Conservation (phyloP, 2,329 filamentous ascomycete genomes). For the Ophiostoma tasmaniense region DNA sequence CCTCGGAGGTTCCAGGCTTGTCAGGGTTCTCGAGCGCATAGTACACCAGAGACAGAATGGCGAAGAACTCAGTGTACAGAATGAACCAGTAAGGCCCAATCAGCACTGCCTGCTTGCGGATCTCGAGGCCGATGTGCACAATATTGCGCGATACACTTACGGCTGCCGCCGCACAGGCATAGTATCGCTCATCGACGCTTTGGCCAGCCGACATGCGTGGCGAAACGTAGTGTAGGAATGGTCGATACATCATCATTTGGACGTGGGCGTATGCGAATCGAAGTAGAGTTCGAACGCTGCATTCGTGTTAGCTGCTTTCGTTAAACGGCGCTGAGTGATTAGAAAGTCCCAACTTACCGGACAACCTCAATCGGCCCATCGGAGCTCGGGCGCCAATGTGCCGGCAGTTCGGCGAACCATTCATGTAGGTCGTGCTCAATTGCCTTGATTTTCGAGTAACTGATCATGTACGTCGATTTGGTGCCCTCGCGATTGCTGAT, state of each 20-base stretch:
- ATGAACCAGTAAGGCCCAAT: conserved; percentile 82
- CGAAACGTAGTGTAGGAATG: conserved; percentile 76
- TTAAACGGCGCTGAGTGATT: neutral
- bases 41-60: conserved; percentile 69
- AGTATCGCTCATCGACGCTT: conserved; percentile 65
- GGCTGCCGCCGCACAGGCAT: conserved; percentile 59
- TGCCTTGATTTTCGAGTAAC: conserved; percentile 53
- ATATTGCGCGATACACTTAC: conserved; percentile 62
- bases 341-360: conserved; percentile 35
- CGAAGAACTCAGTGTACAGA: conserved; percentile 76
- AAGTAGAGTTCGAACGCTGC: conserved; percentile 58
- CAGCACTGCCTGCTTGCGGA: conserved; percentile 31
- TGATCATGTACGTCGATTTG: conserved; percentile 52
- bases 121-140: conserved; percentile 66
- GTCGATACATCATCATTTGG: conserved; percentile 73
- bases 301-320: neutral
- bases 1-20: conserved; percentile 64
- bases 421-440: conserved; percentile 55
- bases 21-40: conserved; percentile 74
- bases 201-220: conserved; percentile 48
- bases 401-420: conserved; percentile 61
- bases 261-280: conserved; percentile 76
- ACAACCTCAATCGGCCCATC: conserved; percentile 68
- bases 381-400: conserved; percentile 67
- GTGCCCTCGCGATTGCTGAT: conserved; percentile 35